Evolutionary conservation across 495 filamentous ascomycete species (phyloP), one percentile per base, ranked within the genome.

Genomic region (Penicillium atrosanguineum): DNA sequence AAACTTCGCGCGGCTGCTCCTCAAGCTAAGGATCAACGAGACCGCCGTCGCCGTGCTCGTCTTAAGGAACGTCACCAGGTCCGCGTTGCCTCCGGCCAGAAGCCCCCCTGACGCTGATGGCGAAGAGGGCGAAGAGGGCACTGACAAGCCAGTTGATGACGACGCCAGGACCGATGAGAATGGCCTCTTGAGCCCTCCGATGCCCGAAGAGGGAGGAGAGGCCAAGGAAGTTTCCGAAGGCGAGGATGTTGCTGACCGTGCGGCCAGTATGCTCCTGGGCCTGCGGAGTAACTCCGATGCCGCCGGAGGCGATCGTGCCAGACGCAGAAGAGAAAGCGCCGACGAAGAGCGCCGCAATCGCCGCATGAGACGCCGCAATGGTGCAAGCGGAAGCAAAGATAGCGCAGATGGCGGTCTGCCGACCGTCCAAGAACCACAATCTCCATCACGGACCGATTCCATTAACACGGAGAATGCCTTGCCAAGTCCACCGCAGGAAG

Each of bases 1-100:
- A 97, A 97, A 71, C 76, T 98, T 47, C 88, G 94, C 47, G 91
- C 91, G 36, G 94, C 94, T 3, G 92, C 90, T 29, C 95, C 94
- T 23, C 89, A 96, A 72, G 81, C 90, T 6, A 77, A 88, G 52
- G 90, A 95, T 68, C 86, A 92, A 63, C 79, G 94, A 57, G 94
- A 97, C 65, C 81, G 90, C 53, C 85, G 94, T 53, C 85, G 93
- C 45, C 81, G 94, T 59, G 91, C 92, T 26, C 78, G 92, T 26
- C 77, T 97, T 44, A 91, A 93, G 78, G 91, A 95, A 62, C 78
- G 85, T n/a, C 90, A 96, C 65, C 87, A 95, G 66, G 85, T 95
- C n/a, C 89, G 92, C 48, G 80, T 95, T 50, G 90, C 92, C 8
- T 91, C 86, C 5, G 91, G 92, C 16, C 89, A 95, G 60, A 81